Evolutionary conservation across 805 yeast genomes (phyloP), one percentile per base, ranked within the genome.

Genomic region (Yarrowia yakushimensis): DNA sequence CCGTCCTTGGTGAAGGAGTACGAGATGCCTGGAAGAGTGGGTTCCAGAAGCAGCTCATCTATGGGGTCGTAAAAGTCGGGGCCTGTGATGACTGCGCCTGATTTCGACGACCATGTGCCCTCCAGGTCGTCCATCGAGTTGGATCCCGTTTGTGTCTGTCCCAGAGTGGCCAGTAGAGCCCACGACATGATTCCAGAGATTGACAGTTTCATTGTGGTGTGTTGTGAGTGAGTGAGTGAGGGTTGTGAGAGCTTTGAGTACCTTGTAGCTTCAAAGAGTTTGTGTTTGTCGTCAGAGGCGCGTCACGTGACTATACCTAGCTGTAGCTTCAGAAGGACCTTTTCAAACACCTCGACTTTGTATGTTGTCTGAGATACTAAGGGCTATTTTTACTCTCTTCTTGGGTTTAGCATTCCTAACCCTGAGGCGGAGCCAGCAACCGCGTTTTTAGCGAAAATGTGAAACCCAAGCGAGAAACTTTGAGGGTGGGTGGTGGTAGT

Each of bases 1-100:
- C 98, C 98, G 75, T 94, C 98, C 23, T 81, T 86, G 1, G 97
- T 92, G 78, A 94, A 94, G 1, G 97, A 90, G 75, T 86, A 90
- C 5, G 96, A 86, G 62, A 93, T 83, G 37, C 99, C 99, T 1
- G 99, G 97, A 42, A 94, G 80, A 9, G 92, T 93, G 1, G 99
- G 99, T 73, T 94, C 99, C 65, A 91, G 89, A 63, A 94, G 78
- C 17, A 93, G 82, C 74, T 94, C 99, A 72, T 93, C 97, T 28
- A 91, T 88, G 2, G 99, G 99, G 73, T 94, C 98, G 73, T 84
- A 94, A 72, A 94, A 94, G 1, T 76, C 79, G 7, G 98, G 97
- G 0, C 99, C 99, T 0, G 99, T 94, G 77, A 93, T 86, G 8
- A 94, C 99, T 12, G 96, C 85, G 73, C 88, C 89, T 12, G 97